A percentile compares a stretch with the other conserved stretches of the same genome.
Conservation (phyloP, 2,329 filamentous ascomycete genomes). For the Neonectria sp. region DNA sequence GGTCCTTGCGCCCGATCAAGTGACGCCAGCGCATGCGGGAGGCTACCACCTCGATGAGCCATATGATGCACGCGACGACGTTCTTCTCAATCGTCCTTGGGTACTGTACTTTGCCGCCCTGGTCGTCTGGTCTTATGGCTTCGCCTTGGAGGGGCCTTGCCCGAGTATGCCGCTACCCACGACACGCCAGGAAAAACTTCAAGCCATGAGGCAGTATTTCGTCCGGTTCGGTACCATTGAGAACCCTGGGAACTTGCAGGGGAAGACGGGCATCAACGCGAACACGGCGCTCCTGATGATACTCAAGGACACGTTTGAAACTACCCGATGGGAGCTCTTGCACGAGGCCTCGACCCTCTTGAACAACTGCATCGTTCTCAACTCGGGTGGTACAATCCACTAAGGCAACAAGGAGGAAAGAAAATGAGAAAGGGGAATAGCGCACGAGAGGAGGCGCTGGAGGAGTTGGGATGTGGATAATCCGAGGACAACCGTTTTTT, state of each 20-base stretch:
- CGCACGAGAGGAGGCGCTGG: slow-evolving; percentile 7
- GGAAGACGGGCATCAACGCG: slow-evolving; percentile 82
- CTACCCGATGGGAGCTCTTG: slow-evolving; percentile 91
- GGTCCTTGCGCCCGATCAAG: slow-evolving; percentile 76
- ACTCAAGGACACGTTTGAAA: slow-evolving; percentile 84
- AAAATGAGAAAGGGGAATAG: not conserved
- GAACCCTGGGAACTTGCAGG: slow-evolving; percentile 83
- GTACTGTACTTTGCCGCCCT: slow-evolving; percentile 93
- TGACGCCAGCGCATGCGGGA: slow-evolving; percentile 54
- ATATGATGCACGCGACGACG: slow-evolving; percentile 90
- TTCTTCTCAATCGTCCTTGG: slow-evolving; percentile 93
- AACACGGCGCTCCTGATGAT: slow-evolving; percentile 87
- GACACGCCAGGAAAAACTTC: slow-evolving; percentile 76
- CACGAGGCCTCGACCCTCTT: slow-evolving; percentile 88
- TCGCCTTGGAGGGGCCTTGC: slow-evolving; percentile 87
- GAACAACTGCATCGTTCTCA: slow-evolving; percentile 80
- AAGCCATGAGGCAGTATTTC: slow-evolving; percentile 86
- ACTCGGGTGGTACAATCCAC: slow-evolving; percentile 49
- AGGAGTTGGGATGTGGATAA: slow-evolving; percentile 15
- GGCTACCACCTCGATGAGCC: slow-evolving; percentile 61
- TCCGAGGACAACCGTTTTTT: slow-evolving; percentile 24
- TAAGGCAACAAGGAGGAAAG: slow-evolving; percentile 27
- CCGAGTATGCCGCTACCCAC: slow-evolving; percentile 65
- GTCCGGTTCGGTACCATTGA: slow-evolving; percentile 78
- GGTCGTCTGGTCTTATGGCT: slow-evolving; percentile 96